A percentile compares a stretch with the other conserved stretches of the same genome.
These are phyloP conservation scores for Colletotrichum orchidophilum DNA, from an alignment of 2,329 filamentous ascomycete genomes.

Conservation along the genomic window DNA sequence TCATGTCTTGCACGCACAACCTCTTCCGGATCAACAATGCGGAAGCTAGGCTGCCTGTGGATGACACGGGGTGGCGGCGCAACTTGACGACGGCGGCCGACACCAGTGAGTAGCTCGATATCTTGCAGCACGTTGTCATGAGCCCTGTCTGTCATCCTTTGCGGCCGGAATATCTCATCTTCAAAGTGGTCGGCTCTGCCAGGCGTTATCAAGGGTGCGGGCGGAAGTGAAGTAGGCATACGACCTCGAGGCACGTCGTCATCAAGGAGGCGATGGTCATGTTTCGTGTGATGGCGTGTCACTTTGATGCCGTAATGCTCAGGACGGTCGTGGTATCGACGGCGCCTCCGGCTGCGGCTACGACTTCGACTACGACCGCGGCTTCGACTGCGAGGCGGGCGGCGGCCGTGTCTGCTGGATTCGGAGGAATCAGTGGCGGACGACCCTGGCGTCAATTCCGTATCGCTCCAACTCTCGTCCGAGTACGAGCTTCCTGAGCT, in stretches of 20 bases:
- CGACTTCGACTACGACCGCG: slow-evolving; percentile 19
- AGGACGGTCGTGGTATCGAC: slow-evolving; percentile 27
- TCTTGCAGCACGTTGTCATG: not conserved
- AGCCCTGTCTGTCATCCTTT: not conserved
- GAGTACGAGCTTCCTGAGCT: slow-evolving; percentile 30
- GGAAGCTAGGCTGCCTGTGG: slow-evolving; percentile 13
- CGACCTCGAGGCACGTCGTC: not conserved
- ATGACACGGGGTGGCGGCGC: slow-evolving; percentile 13
- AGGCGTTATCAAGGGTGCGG: not conserved
- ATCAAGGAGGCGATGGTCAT: slow-evolving; percentile 16
- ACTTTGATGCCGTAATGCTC: slow-evolving; percentile 32
- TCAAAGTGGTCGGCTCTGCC: not conserved
- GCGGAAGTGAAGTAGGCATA: not conserved
- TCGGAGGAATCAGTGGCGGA: slow-evolving; percentile 33
- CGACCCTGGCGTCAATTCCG: slow-evolving; percentile 34
- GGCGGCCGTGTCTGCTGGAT: slow-evolving; percentile 13
- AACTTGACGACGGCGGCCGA: slow-evolving; percentile 7
- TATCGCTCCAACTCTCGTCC: slow-evolving; percentile 6
- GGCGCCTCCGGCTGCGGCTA: slow-evolving; percentile 26
- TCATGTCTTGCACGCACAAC: slow-evolving; percentile 26
- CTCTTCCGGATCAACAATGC: slow-evolving; percentile 19
- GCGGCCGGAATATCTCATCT: not conserved
- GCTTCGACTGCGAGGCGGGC: not conserved
- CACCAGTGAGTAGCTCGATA: not conserved
- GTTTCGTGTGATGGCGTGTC: slow-evolving; percentile 19